Evolutionary conservation across 2,329 filamentous ascomycete genomes (phyloP).

Genomic region (Hypoxylon sp.): DNA sequence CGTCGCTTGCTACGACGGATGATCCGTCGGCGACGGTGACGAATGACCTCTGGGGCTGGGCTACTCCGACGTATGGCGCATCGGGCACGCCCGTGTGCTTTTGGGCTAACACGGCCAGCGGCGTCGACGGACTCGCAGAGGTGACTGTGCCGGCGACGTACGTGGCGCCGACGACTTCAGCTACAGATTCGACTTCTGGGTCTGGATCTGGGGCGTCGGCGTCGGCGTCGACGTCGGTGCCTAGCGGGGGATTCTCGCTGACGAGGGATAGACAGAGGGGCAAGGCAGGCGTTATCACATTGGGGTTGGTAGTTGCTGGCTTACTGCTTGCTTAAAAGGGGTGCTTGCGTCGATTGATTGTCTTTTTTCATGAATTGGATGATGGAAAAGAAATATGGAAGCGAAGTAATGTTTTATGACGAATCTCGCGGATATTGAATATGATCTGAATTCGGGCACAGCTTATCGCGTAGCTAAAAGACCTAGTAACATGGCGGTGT

Average conservation of each 20-base stretch:
- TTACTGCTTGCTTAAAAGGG: not conserved
- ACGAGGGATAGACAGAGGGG: not conserved
- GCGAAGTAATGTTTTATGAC: not conserved
- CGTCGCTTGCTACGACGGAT: not conserved
- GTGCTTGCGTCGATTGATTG: not conserved
- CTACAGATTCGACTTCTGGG: slow-evolving; percentile 1
- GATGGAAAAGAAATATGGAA: not conserved
- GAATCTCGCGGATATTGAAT: not conserved
- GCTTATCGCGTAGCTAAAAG: no score
- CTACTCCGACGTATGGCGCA: slow-evolving; percentile 23
- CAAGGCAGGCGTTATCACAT: not conserved
- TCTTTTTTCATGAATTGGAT: not conserved
- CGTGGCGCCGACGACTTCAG: slow-evolving; percentile 11
- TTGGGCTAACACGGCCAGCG: slow-evolving; percentile 22
- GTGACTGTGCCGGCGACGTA: slow-evolving; percentile 34
- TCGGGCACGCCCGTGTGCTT: slow-evolving; percentile 31
- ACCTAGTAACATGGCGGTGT: not conserved
- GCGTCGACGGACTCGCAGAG: slow-evolving; percentile 20
- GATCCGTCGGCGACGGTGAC: slow-evolving; percentile 15
- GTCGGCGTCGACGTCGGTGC: slow-evolving; percentile 1
- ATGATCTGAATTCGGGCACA: no score
- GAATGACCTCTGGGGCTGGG: slow-evolving; percentile 33
- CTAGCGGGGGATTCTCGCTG: slow-evolving; percentile 5
- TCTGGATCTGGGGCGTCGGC: no score
- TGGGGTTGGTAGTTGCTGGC: slow-evolving; percentile 10